Evolutionary conservation across 2,329 filamentous ascomycete species (phyloP), one percentile per base, ranked within the genome.

Genomic region (Metarhizium robertsii): DNA sequence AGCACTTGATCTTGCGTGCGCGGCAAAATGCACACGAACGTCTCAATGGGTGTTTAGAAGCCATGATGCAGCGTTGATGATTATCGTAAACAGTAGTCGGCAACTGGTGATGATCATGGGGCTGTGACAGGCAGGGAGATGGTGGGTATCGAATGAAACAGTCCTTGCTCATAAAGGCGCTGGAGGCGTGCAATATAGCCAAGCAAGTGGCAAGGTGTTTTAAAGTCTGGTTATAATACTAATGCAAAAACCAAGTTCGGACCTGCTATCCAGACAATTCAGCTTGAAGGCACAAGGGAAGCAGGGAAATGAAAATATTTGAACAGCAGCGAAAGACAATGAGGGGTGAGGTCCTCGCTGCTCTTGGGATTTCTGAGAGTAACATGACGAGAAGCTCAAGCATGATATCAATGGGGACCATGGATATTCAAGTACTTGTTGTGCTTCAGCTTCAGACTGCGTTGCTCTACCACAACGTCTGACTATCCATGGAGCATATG

Each of bases 1-100:
- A 70, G 57, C 69, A 71, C 53, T 70, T 71, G 61, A 71, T 71
- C 61, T 71, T 71, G 16, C 69, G 63, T 30, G 69, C 67, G n/a
- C 69, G 65, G 59, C 69, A 71, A 53, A 71, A 71, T 53, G 66
- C 64, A 59, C 69, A 71, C 1, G 68, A 71, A 30, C 67, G 43
- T 47, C 52, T 40, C 36, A 53, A 48, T 10, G 34, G 56, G 50
- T 55, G 49, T 52, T 10, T 79, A 64, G 36, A 52, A 51, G 42
- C 42, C 42, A 45, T 45, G 18, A 13, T 20, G 42, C 16, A 45
- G 42, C 18, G n/a, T 11, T 5, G 38, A 16, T 13, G 13, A 40
- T 13, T 40, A 40, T 16, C 5, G 38, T n/a, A 40, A 16, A 40
- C 5, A 10, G 40, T 16, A 34, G 32, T 34, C 32, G 6, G 32